Evolutionary conservation across 108 stramenopile genomes (phyloP).

Genomic region (Nitzschia inconspicua): DNA sequence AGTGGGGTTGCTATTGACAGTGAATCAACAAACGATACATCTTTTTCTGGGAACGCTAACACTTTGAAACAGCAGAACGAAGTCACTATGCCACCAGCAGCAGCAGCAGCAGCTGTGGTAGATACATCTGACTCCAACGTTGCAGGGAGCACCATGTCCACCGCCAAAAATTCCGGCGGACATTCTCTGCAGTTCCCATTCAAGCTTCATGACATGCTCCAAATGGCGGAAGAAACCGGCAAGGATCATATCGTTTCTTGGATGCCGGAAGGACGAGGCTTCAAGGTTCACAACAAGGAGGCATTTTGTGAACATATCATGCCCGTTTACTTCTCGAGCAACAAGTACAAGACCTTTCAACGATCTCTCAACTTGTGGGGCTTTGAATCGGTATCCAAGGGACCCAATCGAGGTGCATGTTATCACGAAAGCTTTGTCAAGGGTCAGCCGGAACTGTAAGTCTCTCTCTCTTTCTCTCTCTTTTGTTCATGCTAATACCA

Average conservation of each 20-base stretch:
- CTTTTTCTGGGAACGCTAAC: not conserved
- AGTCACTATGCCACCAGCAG: no score
- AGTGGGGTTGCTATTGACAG: no score
- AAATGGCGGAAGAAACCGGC: conserved; percentile 26
- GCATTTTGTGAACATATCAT: conserved; percentile 50
- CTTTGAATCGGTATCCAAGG: conserved; percentile 44
- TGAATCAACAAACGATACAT: no score
- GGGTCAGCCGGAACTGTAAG: conserved; percentile 25
- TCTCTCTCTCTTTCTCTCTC: no score
- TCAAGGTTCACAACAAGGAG: conserved; percentile 66
- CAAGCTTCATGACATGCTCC: conserved; percentile 51
- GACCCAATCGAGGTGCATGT: conserved; percentile 57
- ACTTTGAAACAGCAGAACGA: not conserved
- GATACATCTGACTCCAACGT: no score
- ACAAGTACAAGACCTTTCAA: conserved; percentile 72
- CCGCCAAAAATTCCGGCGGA: no score
- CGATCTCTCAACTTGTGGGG: conserved; percentile 61
- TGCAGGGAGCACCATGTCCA: no score
- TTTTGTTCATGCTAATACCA: no score
- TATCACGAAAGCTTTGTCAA: conserved; percentile 34
- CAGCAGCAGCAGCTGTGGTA: no score
- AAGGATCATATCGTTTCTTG: conserved; percentile 44
- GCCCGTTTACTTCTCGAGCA: conserved; percentile 46
- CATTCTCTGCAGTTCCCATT: conserved; percentile 30
- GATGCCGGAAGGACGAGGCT: conserved; percentile 56